Base-by-base conservation (phyloP, 441 rosid species). In the Adansonia rubrostipa region DNA sequence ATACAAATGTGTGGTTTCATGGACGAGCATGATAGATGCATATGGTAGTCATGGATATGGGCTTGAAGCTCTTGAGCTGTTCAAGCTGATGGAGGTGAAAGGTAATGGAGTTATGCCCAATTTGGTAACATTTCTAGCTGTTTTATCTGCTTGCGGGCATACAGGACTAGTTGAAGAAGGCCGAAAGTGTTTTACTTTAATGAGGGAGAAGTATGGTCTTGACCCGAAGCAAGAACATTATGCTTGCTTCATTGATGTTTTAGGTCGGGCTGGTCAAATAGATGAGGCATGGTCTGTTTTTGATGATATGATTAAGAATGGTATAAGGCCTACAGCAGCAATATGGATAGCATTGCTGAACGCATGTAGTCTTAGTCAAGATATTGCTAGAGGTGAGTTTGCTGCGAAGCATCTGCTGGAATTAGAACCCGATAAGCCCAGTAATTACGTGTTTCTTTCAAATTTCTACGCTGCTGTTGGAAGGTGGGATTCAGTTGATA, bases 101-200 rank as follows among this genome's bases (percentile, higher is more conserved):
- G 78, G 78, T 71, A 80, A 80, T 8, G 69, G 73, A 56, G 88
- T 90, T 53, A 75, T 28, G 20, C 89, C 96, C 14, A 94, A 92
- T 84, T 85, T 91, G 13, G 90, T 94, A 64, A 92, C 97, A 64
- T 89, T 94, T 85, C 94, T 94, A 0, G 87, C 90, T 73, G 87
- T 94, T 70, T 79, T 92, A 82, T 91, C 96, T 11, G 98, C 96
- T 72, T 94, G 98, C 78, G 92, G 89, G 56, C 94, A 91, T 84
- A 86, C 94, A 13, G 96, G 93, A 22, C 68, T 89, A 60, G 90
- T 94, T 76, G 86, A 89, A 75, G 88, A 90, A 84, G 89, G 92
- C 74, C 75, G 71, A 22, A 78, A 81, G 53, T 84, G 91, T 74
- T 91, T 92, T 74, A n/a, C 77, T 64, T 77, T 80, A 80, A 90